Percentiles rank a stretch among this genome's conserved stretches.
Evolutionary conservation across 176 grass and related monocot genomes (phyloP).

Genomic region (Saccharum officinarum): DNA sequence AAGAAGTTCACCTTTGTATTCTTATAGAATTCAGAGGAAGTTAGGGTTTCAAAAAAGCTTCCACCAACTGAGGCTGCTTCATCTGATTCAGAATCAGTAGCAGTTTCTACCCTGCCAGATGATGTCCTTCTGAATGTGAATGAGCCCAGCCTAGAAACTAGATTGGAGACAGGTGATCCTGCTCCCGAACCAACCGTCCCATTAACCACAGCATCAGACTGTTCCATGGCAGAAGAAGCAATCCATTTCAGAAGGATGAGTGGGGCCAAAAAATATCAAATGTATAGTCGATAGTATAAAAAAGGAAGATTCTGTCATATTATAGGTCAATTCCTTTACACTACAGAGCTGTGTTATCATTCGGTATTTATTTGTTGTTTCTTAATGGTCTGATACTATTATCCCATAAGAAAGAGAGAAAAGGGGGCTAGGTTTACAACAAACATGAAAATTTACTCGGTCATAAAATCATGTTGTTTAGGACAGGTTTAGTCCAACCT

Average conservation of each 20-base stretch:
- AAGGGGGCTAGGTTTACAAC: not conserved
- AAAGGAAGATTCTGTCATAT: not conserved
- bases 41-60: constrained; percentile 88
- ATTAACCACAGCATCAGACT: constrained; percentile 68
- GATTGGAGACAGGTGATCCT: constrained; percentile 52
- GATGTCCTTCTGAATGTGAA: constrained; percentile 63
- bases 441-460: not conserved
- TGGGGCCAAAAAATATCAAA: not conserved
- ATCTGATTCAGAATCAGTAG: constrained; percentile 43
- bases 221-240: constrained; percentile 28
- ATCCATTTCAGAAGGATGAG: not conserved
- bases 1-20: constrained; percentile 77
- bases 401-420: not conserved
- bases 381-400: not conserved
- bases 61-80: constrained; percentile 67
- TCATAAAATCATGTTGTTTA: not conserved
- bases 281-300: not conserved
- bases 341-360: not conserved
- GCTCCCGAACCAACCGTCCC: constrained; percentile 40
- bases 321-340: too few relatives aligned
- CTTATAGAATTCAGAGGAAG: constrained; percentile 96
- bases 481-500: not conserved
- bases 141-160: constrained; percentile 49
- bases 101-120: constrained; percentile 53
- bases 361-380: not conserved